phyloP scores from a whole-genome alignment of 2,329 filamentous ascomycete species.

The Diplodia seriata region DNA sequence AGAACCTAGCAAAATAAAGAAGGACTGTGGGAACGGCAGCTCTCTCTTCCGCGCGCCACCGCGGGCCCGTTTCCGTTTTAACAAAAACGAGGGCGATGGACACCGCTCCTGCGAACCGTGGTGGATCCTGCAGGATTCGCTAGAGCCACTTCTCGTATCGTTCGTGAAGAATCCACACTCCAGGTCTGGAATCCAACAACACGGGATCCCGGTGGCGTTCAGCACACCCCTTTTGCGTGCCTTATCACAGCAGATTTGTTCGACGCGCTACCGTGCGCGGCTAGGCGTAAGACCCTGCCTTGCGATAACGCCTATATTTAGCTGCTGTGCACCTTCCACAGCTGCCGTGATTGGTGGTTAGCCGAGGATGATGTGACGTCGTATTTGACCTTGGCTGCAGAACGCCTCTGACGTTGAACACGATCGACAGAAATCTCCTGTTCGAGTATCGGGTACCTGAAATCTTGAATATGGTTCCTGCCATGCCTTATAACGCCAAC shows the following conservation, averaged over 20 bases:
- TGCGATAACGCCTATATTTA: background rate
- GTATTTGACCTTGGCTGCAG: background rate
- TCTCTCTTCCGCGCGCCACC: background rate
- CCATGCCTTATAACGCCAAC: background rate
- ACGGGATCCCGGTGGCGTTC: constrained; percentile 1
- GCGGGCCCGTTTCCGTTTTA: background rate
- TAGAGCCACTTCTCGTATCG: constrained; percentile 13
- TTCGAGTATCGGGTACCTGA: background rate
- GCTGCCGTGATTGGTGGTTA: constrained; percentile 1
- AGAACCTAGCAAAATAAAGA: background rate
- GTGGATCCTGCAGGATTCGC: constrained; percentile 26
- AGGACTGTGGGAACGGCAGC: background rate
- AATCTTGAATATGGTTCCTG: background rate
- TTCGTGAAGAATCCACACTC: background rate
- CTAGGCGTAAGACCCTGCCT: background rate
- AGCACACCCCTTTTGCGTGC: background rate
- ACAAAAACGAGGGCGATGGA: background rate
- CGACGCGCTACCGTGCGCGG: background rate
- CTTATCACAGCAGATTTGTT: background rate
- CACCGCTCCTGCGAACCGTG: background rate
- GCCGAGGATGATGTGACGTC: constrained; percentile 2
- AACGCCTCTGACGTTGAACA: constrained; percentile 5
- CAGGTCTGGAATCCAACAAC: constrained; percentile 7
- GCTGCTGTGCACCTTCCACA: background rate
- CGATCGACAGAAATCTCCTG: background rate